Evolutionary conservation across 2,329 filamentous ascomycete species (phyloP).

Genomic region (Dothidotthia symphoricarpi): DNA sequence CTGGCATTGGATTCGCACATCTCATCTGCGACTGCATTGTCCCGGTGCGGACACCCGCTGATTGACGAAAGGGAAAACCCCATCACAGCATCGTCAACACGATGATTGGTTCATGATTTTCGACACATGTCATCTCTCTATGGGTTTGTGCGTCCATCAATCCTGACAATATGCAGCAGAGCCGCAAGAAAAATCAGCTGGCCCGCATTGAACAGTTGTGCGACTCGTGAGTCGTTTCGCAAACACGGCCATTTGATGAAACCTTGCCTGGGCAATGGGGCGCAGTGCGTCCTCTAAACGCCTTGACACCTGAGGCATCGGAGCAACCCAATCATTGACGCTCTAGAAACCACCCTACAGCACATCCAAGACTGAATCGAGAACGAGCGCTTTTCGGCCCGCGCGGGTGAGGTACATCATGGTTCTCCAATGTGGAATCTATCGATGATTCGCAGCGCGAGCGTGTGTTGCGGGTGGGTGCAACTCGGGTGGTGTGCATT

Average conservation of each 20-base stretch:
- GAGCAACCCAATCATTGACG: neutral
- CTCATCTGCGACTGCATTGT: conserved; percentile 7
- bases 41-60: conserved; percentile 10
- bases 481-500: conserved; percentile 29
- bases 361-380: conserved; percentile 2
- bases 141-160: too few relatives aligned
- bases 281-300: conserved; percentile 26
- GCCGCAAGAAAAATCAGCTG: conserved; percentile 27
- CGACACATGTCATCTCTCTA: conserved; percentile 13
- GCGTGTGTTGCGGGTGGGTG: conserved; percentile 30
- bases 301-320: conserved; percentile 27
- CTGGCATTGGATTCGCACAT: conserved; percentile 19
- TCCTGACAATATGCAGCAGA: conserved; percentile 24
- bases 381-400: conserved; percentile 2
- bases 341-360: neutral
- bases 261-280: conserved; percentile 31
- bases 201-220: conserved; percentile 14
- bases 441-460: conserved; percentile 19
- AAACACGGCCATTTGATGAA: conserved; percentile 20
- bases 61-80: conserved; percentile 12
- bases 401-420: conserved; percentile 11
- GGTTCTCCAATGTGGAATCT: conserved; percentile 17
- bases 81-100: conserved; percentile 8
- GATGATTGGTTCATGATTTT: too few relatives aligned
- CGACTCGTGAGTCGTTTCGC: conserved; percentile 19